phyloP scores from a whole-genome alignment of 2,329 filamentous ascomycete genomes.

The Claviceps humidiphila region DNA sequence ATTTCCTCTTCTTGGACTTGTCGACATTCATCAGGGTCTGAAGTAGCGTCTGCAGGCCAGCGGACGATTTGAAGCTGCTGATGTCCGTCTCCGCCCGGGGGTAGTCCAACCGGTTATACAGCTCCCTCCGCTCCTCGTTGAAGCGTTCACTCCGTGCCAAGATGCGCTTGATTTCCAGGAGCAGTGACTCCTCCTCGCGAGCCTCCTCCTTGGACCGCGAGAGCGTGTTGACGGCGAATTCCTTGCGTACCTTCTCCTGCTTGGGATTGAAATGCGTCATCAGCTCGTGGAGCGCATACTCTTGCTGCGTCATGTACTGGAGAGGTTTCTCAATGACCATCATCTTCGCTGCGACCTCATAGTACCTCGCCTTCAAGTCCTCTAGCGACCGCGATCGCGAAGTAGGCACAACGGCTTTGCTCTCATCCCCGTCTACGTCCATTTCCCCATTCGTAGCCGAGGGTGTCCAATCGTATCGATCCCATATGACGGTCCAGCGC shows the following conservation, averaged over 20 bases:
- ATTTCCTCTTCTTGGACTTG: constrained; percentile 79
- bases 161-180: constrained; percentile 86
- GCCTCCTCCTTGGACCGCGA: constrained; percentile 75
- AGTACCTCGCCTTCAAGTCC: constrained; percentile 84
- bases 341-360: constrained; percentile 70
- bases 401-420: constrained; percentile 40
- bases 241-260: constrained; percentile 69
- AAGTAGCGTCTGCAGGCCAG: constrained; percentile 66
- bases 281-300: constrained; percentile 71
- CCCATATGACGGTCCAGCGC: constrained; percentile 82
- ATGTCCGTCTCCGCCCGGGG: constrained; percentile 59
- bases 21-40: constrained; percentile 73
- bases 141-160: constrained; percentile 74
- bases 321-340: constrained; percentile 69
- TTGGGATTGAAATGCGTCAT: constrained; percentile 77
- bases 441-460: constrained; percentile 31
- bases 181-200: constrained; percentile 77
- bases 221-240: constrained; percentile 68
- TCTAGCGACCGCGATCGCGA: constrained; percentile 59
- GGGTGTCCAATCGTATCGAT: constrained; percentile 70
- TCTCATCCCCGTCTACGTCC: constrained; percentile 30
- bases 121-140: constrained; percentile 75
- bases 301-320: constrained; percentile 74
- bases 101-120: constrained; percentile 77
- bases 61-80: constrained; percentile 65